Evolutionary conservation across 805 yeast genomes (phyloP).

Genomic region (Tetrapisispora arboricola): DNA sequence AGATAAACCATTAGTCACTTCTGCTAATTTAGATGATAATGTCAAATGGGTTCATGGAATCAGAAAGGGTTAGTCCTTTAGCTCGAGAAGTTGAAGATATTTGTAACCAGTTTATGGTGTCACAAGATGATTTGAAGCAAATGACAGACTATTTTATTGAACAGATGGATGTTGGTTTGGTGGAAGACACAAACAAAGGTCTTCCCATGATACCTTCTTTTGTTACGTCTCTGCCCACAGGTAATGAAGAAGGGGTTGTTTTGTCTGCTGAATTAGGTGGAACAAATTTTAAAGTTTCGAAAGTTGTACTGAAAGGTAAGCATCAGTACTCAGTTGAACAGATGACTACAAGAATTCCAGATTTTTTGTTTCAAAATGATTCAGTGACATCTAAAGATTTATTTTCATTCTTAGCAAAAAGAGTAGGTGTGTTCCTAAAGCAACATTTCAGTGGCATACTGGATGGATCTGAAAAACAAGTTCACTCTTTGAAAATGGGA

Average conservation of each 20-base stretch:
- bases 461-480: constrained; percentile 22
- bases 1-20: neutral
- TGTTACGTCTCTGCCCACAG: constrained; percentile 80
- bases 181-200: constrained; percentile 29
- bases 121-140: constrained; percentile 18
- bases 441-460: constrained; percentile 46
- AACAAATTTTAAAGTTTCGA: constrained; percentile 90
- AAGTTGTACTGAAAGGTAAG: constrained; percentile 65
- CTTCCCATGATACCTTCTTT: constrained; percentile 91
- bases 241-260: constrained; percentile 70
- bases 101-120: constrained; percentile 21
- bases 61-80: constrained; percentile 12
- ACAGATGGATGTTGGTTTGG: constrained; percentile 52
- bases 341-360: constrained; percentile 69
- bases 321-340: constrained; percentile 70
- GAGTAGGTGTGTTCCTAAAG: constrained; percentile 52
- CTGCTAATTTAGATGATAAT: neutral
- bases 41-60: neutral
- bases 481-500: constrained; percentile 52
- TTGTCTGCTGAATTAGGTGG: constrained; percentile 95
- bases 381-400: constrained; percentile 46
- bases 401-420: constrained; percentile 64
- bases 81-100: constrained; percentile 21
- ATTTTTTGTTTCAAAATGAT: constrained; percentile 55
- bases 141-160: constrained; percentile 44